Conservation (phyloP, 2,329 filamentous ascomycete genomes). For the Cercospora janseana region DNA sequence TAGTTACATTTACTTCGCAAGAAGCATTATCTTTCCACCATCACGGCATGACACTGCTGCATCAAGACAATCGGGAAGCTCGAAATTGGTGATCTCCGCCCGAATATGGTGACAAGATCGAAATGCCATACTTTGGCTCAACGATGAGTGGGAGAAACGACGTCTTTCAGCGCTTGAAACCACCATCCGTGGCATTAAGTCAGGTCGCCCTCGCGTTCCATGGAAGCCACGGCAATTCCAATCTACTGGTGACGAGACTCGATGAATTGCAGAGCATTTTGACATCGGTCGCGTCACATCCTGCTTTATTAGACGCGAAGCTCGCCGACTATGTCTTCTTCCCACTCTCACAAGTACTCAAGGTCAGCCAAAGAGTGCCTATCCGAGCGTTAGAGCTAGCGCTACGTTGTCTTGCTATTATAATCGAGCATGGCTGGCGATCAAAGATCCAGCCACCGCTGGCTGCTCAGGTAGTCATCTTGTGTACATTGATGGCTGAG, state of each 20-base stretch:
- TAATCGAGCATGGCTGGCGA: conserved; percentile 79
- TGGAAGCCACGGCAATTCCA: conserved; percentile 41
- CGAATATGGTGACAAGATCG: conserved; percentile 4
- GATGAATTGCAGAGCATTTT: conserved; percentile 48
- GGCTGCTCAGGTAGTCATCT: conserved; percentile 78
- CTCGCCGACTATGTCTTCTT: conserved; percentile 95
- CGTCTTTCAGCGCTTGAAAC: conserved; percentile 54
- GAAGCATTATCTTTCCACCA: no score
- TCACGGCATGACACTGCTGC: no score
- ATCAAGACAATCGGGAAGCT: no score
- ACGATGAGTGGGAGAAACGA: conserved; percentile 38
- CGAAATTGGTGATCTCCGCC: no score
- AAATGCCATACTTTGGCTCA: conserved; percentile 23
- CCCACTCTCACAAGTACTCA: conserved; percentile 82
- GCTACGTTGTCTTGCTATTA: conserved; percentile 69
- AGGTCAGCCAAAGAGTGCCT: conserved; percentile 69
- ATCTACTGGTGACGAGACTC: conserved; percentile 51
- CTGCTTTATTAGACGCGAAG: conserved; percentile 66
- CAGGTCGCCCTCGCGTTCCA: conserved; percentile 54
- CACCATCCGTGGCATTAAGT: conserved; percentile 58
- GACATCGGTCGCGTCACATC: conserved; percentile 30
- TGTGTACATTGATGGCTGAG: conserved; percentile 78
- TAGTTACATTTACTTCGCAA: no score
- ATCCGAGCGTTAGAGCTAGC: conserved; percentile 71
- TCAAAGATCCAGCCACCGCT: conserved; percentile 67